Base-by-base conservation (phyloP, 495 filamentous ascomycete genomes). In the Aspergillus biplanus region DNA sequence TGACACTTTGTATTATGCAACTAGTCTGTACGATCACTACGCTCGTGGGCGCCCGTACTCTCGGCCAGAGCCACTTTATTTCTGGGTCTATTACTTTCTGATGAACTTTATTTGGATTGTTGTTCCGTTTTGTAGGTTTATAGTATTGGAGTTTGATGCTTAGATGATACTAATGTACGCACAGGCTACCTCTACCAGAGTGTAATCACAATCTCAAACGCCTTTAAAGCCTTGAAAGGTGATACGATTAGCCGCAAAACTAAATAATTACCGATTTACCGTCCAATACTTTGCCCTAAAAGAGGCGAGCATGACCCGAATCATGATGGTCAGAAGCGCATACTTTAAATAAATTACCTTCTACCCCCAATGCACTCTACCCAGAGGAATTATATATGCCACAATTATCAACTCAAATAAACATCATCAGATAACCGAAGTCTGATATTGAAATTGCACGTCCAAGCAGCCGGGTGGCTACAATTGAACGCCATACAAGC, bases 31-130 rank as follows among this genome's bases (percentile, higher is more conserved):
- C 65, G 90, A 92, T 59, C 77, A 86, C 64, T 84, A 81, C 65
- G 77, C 82, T 65, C 76, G 81, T 44, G 82, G 82, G 0, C 65
- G 81, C 6, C 78, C 81, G 5, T 90, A 92, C 71, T 91, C 86
- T 66, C 81, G 92, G 61, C 91, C 93, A 5, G 93, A 96, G 74
- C 70, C 79, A 5, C 82, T 88, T 62, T 97, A 96, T 71, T 96
- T 91, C 71, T 97, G 92, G 92, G 74, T 88, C 13, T 97, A 97
- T 71, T 97, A 90, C 69, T 85, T 93, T 21, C 82, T 89, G 16
- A 89, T 96, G 85, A 97, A 97, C 70, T 80, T 86, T 52, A 90
- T 93, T 56, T 97, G 93, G 93, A 91, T 88, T 37, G 79, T 95
- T 13, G 83, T 96, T 62, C 93, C 92, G 3, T 71, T 73, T 33